Base-by-base conservation (phyloP, 257 asterid species). In the Solanum peruvianum region DNA sequence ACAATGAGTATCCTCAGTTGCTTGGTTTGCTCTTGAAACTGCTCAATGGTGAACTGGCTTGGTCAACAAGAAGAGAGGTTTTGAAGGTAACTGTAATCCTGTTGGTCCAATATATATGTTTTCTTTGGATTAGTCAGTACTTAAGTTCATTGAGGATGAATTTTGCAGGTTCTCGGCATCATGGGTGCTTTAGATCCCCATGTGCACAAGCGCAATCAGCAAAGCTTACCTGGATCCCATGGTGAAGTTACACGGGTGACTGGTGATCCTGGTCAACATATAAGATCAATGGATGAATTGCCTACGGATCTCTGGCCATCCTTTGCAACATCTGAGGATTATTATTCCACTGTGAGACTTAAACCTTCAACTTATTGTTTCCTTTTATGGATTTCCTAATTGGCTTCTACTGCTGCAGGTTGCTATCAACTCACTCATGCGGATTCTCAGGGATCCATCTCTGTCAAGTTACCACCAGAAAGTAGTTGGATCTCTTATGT, bases 181-280 rank as follows among this genome's bases (percentile, higher is more conserved):
- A 96, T 97, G 99, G 99, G 99, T 78, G 99, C 99, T 70, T 91
- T 97, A 86, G 99, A 97, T 90, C 99, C 99, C 82, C 99, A 97
- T 85, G 95, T 89, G 76, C 98, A 97, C 91, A 96, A 96, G 87
- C 92, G 98, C 75, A 97, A 96, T 90, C 99, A 96, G 88, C 93
- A 90, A 86, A 93, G 92, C 91, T 90, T 94, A 89, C 93, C 98
- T 75, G 98, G 99, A 86, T 92, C 98, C 69, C 98, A 94, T 92
- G 99, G 98, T 37, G 99, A 97, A 91, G 98, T 93, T 91, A 90
- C 94, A 56, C 95, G 95, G 82, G 91, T 95, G 87, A 91, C 96
- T 86, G 93, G 96, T 87, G 99, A 97, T 90, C 92, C 97, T 77
- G 94, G 98, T 87, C 99, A 92, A 90, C 99, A 93, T 89, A 92